These are phyloP conservation scores for Saturnispora sekii DNA, from an alignment of 805 yeast genomes.

Conservation along the genomic window DNA sequence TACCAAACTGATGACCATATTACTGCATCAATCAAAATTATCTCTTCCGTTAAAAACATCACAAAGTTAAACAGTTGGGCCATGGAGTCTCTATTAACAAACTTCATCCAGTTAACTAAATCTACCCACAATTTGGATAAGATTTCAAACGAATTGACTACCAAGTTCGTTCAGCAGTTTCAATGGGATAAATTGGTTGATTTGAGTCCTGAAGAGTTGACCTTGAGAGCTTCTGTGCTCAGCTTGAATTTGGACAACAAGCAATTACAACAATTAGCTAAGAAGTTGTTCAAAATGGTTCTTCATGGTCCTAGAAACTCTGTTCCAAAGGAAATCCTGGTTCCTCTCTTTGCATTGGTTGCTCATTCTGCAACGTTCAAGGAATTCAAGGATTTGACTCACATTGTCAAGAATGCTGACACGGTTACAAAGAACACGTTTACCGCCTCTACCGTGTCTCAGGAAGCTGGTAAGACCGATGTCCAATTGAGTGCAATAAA, in stretches of 20 bases:
- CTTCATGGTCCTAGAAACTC: constrained; percentile 42
- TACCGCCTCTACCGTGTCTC: constrained; percentile 11
- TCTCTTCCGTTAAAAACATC: constrained; percentile 21
- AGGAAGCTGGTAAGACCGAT: constrained; percentile 20
- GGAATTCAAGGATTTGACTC: constrained; percentile 52
- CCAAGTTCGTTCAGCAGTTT: constrained; percentile 24
- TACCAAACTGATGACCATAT: constrained; percentile 26
- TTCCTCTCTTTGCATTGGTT: constrained; percentile 29
- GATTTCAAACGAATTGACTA: constrained; percentile 15
- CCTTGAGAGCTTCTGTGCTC: constrained; percentile 34
- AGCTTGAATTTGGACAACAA: constrained; percentile 27
- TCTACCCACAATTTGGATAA: constrained; percentile 21
- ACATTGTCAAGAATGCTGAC: constrained; percentile 41
- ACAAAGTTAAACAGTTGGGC: constrained; percentile 26
- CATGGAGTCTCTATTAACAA: constrained; percentile 28
- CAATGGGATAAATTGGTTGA: constrained; percentile 29
- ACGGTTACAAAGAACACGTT: constrained; percentile 32
- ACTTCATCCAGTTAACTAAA: constrained; percentile 15
- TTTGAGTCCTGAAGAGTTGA: constrained; percentile 29
- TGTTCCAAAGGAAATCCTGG: constrained; percentile 44
- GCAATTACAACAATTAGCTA: constrained; percentile 27
- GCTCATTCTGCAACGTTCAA: constrained; percentile 26
- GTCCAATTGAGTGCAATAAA: constrained; percentile 49
- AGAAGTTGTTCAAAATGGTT: constrained; percentile 37
- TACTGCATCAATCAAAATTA: constrained; percentile 25